Base-by-base conservation (phyloP, 495 filamentous ascomycete species). In the Podospora anserina region DNA sequence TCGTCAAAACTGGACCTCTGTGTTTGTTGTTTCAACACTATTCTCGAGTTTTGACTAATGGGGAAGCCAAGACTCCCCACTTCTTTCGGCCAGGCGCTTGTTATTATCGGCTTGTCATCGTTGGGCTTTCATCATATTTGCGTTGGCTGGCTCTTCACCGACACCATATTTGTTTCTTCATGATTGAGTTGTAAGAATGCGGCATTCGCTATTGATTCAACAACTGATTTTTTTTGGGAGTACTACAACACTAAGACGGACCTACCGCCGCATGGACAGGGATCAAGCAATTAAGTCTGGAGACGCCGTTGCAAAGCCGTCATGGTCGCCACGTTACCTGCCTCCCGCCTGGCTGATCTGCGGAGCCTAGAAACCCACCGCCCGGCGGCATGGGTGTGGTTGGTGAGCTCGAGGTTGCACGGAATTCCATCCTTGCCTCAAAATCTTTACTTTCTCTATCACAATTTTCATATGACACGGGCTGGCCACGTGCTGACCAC, bases 181-280 rank as follows among this genome's bases (percentile, higher is more conserved):
- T 49, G 39, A 49, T 49, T 0, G 13, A 49, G 39, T 11, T 49
- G 39, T 49, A 11, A 49, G 9, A 13, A 49, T 49, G 39, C 0
- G 15, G 39, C 9, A 49, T 49, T 49, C 39, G 39, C 39, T 49
- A 6, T 49, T 49, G 39, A 13, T 49, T 49, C 39, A 49, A 49
- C 39, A 49, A 2, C 7, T 2, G 39, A 3, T 34, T 66, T 23
- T 57, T 6, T 15, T 18, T 23, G 1, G 23, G 67, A 56, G 5
- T n/a, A 58, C 68, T 55, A 67, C 69, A 64, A 44, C n/a, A 58
- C 68, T 39, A 67, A 69, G 66, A 44, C 61, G 69, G 67, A 34
- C 67, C 26, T 72, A 57, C 65, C 68, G 60, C 64, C 63, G 66
- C 60, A 69, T 69, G n/a, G 65, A 70, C 74, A 76, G 64, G 74